These are phyloP conservation scores for Diaporthe citri DNA, from an alignment of 2,329 filamentous ascomycete species.

Conservation along the genomic window DNA sequence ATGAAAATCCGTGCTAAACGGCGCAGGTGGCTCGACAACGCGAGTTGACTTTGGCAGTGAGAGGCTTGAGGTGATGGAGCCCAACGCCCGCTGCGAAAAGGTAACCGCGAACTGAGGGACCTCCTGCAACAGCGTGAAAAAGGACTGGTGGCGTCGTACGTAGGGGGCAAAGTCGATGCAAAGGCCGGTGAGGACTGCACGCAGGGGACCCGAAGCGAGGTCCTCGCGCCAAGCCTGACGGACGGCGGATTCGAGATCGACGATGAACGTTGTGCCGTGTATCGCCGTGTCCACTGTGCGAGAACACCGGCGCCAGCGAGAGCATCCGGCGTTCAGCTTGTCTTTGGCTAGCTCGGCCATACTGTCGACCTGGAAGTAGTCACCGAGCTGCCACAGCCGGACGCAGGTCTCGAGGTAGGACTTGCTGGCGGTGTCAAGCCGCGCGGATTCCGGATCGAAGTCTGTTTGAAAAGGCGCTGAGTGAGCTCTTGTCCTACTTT, in stretches of 20 bases:
- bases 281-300: neutral
- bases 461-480: neutral
- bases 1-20: neutral
- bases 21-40: neutral
- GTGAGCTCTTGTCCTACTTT: neutral
- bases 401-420: constrained; percentile 26
- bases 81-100: neutral
- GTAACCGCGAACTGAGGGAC: neutral
- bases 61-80: neutral
- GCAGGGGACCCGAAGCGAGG: neutral
- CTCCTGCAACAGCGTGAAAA: neutral
- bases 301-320: neutral
- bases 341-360: neutral
- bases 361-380: constrained; percentile 2
- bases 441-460: neutral
- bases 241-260: constrained; percentile 14
- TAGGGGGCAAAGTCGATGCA: neutral
- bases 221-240: constrained; percentile 10
- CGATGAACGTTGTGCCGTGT: neutral
- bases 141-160: neutral
- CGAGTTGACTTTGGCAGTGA: neutral
- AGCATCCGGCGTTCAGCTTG: neutral
- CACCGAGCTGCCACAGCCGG: constrained; percentile 17
- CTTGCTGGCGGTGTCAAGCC: neutral
- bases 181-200: neutral